These are phyloP conservation scores for Saccharomycodes ludwigii DNA, from an alignment of 805 yeast species.

Conservation along the genomic window DNA sequence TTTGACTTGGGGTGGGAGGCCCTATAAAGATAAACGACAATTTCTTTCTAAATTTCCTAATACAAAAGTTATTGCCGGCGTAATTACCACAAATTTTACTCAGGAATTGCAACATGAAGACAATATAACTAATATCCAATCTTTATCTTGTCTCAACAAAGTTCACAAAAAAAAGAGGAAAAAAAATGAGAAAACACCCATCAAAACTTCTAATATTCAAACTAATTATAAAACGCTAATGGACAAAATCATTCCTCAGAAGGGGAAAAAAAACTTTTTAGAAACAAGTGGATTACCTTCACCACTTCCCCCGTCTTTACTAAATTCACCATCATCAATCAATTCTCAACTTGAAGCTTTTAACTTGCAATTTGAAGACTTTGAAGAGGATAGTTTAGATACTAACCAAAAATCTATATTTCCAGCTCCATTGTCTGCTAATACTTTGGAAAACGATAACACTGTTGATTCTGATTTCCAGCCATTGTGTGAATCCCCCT, in stretches of 20 bases:
- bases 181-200: not conserved
- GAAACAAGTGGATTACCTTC: no score
- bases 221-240: not conserved
- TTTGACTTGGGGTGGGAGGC: conserved; percentile 68
- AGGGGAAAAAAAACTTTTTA: not conserved
- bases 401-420: no score
- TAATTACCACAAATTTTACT: no score
- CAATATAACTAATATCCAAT: no score
- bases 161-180: not conserved
- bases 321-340: no score
- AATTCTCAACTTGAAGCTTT: no score
- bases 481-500: not conserved
- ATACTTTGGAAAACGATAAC: not conserved
- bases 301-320: no score
- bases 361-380: no score
- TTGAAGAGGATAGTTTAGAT: no score
- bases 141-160: not conserved
- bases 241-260: not conserved
- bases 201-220: not conserved
- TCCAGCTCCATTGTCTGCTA: conserved; percentile 1
- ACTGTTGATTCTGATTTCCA: not conserved
- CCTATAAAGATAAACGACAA: conserved; percentile 33
- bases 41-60: not conserved
- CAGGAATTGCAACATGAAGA: no score
- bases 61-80: conserved; percentile 4